Evolutionary conservation across 306 rosid genomes (phyloP).

Genomic region (Vicia sativa): DNA sequence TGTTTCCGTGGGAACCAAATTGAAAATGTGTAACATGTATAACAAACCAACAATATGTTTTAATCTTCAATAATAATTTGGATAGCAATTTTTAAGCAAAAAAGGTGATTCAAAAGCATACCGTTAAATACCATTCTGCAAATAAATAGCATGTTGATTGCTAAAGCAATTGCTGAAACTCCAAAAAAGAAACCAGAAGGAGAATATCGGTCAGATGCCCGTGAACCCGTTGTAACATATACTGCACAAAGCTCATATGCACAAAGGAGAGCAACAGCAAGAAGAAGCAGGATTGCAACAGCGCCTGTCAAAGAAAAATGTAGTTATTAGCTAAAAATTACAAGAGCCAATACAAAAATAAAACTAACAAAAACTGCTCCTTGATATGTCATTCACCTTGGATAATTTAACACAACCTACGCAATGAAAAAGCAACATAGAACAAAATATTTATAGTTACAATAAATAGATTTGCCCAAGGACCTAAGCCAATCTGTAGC

Average conservation of each 20-base stretch:
- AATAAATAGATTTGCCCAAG: slow-evolving; percentile 3
- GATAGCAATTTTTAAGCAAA: slow-evolving; percentile 20
- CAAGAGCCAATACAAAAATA: slow-evolving; percentile 4
- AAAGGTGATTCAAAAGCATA: slow-evolving; percentile 42
- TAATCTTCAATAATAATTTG: slow-evolving; percentile 17
- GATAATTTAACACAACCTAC: neutral
- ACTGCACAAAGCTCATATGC: slow-evolving; percentile 98
- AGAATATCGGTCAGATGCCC: slow-evolving; percentile 93
- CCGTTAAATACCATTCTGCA: slow-evolving; percentile 99
- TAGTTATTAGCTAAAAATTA: slow-evolving; percentile 20
- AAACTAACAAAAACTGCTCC: slow-evolving; percentile 20
- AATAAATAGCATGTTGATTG: slow-evolving; percentile 98
- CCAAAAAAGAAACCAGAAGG: slow-evolving; percentile 99
- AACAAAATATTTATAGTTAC: neutral
- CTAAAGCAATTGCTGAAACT: slow-evolving; percentile 98
- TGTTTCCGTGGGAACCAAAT: slow-evolving; percentile 1
- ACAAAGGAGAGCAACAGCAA: slow-evolving; percentile 96
- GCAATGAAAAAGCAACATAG: neutral
- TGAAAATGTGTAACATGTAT: neutral
- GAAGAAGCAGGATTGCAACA: slow-evolving; percentile 93
- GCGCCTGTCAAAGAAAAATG: slow-evolving; percentile 66
- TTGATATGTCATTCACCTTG: neutral
- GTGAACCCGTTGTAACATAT: slow-evolving; percentile 94
- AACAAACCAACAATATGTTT: neutral
- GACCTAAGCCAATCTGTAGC: slow-evolving; percentile 13